phyloP scores from a whole-genome alignment of 108 stramenopile genomes.

The Skeletonema tropicum region DNA sequence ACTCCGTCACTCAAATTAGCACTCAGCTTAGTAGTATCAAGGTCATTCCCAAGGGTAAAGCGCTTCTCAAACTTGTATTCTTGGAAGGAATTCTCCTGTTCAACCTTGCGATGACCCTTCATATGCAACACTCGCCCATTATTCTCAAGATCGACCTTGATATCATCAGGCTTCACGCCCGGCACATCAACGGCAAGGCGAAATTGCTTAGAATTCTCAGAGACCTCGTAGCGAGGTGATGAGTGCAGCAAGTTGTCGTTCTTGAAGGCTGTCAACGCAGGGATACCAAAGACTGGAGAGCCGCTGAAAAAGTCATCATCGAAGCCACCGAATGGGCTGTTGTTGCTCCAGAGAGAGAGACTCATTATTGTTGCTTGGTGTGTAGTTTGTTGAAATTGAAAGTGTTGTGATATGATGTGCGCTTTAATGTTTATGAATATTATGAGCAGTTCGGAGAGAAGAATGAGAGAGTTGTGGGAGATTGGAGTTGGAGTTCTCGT shows the following conservation, averaged over 20 bases:
- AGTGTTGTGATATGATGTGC: no score
- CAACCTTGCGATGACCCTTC: slow-evolving; percentile 40
- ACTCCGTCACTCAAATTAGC: slow-evolving; percentile 51
- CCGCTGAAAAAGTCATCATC: no score
- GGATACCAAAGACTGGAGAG: slow-evolving; percentile 31
- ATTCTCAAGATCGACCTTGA: slow-evolving; percentile 66
- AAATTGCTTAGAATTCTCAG: slow-evolving; percentile 67
- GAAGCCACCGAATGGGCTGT: no score
- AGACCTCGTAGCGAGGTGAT: slow-evolving; percentile 68
- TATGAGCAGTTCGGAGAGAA: no score
- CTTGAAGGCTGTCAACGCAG: slow-evolving; percentile 34
- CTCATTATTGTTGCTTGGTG: no score
- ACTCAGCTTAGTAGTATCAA: slow-evolving; percentile 52
- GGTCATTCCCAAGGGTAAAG: slow-evolving; percentile 47
- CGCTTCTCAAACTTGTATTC: slow-evolving; percentile 54
- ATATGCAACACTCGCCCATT: slow-evolving; percentile 45
- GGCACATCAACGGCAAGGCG: slow-evolving; percentile 76
- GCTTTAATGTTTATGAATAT: no score
- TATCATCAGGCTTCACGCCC: slow-evolving; percentile 62
- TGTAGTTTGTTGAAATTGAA: no score
- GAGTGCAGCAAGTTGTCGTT: slow-evolving; percentile 37
- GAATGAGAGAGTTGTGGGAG: no score
- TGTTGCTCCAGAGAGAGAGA: no score
- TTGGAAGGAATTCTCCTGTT: slow-evolving; percentile 23
- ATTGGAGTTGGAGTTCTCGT: no score